phyloP scores from a whole-genome alignment of 2,329 filamentous ascomycete species.

The Microcyclospora pomicola region DNA sequence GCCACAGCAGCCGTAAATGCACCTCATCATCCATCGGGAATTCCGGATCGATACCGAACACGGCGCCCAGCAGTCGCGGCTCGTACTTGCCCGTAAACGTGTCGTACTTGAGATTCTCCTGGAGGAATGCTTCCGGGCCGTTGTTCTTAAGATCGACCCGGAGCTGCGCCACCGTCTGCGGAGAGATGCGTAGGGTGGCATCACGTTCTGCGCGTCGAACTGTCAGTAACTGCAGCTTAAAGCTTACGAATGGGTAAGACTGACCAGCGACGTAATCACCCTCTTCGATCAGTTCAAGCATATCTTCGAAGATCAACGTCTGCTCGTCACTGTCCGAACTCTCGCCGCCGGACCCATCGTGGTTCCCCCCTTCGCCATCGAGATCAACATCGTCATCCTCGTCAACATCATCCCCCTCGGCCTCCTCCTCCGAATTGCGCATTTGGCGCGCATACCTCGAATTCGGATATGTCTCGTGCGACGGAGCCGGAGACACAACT shows the following conservation, averaged over 20 bases:
- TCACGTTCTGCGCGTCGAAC: not conserved
- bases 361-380: too few relatives aligned
- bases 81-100: conserved; percentile 37
- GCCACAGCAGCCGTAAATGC: conserved; percentile 53
- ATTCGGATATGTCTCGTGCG: not conserved
- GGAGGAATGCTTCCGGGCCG: conserved; percentile 66
- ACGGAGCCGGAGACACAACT: not conserved
- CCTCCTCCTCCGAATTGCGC: too few relatives aligned
- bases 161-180: not conserved
- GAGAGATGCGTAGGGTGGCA: not conserved
- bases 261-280: conserved; percentile 3
- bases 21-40: conserved; percentile 54
- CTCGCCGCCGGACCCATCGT: too few relatives aligned
- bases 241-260: too few relatives aligned
- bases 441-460: not conserved
- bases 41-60: conserved; percentile 67
- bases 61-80: conserved; percentile 71
- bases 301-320: conserved; percentile 2
- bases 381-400: conserved; percentile 2
- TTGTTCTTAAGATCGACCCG: conserved; percentile 21
- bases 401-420: not conserved
- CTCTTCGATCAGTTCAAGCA: conserved; percentile 5
- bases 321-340: not conserved
- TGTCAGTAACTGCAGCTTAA: too few relatives aligned
- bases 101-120: conserved; percentile 54